Evolutionary conservation across 805 yeast genomes (phyloP).

Genomic region (Barnettozyma californica): DNA sequence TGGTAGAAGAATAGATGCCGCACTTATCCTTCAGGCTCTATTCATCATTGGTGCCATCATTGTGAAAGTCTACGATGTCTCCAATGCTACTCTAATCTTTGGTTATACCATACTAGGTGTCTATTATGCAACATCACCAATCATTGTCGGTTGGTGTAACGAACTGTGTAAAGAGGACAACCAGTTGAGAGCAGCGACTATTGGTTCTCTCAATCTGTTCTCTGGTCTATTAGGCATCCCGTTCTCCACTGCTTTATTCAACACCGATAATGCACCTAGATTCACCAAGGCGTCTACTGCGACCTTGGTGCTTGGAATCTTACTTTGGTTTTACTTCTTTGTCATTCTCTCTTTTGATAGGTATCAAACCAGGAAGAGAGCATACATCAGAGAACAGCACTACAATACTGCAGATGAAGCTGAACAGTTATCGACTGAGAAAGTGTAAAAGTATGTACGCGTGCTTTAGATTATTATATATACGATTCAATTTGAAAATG

Average conservation of each 20-base stretch:
- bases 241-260: conserved; percentile 11
- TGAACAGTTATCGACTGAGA: neutral
- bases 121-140: conserved; percentile 14
- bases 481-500: neutral
- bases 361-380: conserved; percentile 20
- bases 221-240: conserved; percentile 16
- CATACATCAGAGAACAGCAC: conserved; percentile 4
- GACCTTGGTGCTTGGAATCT: conserved; percentile 8
- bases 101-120: conserved; percentile 17
- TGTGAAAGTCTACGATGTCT: conserved; percentile 14
- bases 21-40: conserved; percentile 3
- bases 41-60: conserved; percentile 18
- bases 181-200: conserved; percentile 21
- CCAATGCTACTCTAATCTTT: conserved; percentile 14
- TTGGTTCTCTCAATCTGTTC: conserved; percentile 21
- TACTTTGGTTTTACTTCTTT: conserved; percentile 13
- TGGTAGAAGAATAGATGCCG: conserved; percentile 17
- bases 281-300: conserved; percentile 15
- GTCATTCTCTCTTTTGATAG: conserved; percentile 18
- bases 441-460: neutral
- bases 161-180: conserved; percentile 22
- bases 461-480: neutral
- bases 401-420: neutral
- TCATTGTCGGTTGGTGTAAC: conserved; percentile 22
- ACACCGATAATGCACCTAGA: conserved; percentile 19